Conservation (phyloP, 352 stramenopile genomes). For the Pythium insidiosum region DNA sequence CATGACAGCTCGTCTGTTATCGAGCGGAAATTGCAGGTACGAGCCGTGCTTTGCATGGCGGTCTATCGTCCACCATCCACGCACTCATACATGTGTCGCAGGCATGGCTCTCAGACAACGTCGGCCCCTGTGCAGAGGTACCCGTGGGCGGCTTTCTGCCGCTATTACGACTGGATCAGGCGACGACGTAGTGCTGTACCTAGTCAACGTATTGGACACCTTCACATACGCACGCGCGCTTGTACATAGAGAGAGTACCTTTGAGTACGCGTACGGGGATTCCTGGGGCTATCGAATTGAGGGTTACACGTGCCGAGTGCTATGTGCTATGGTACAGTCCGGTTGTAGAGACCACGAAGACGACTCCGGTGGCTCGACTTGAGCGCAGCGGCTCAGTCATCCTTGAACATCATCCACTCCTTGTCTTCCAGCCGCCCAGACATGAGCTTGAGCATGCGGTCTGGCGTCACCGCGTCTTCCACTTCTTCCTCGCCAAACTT, state of each 20-base stretch:
- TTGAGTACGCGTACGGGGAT: too few species aligned
- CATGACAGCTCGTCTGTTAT: constrained; percentile 41
- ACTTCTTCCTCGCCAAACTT: constrained; percentile 52
- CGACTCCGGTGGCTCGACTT: background rate
- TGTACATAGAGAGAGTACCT: too few species aligned
- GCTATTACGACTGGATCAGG: too few species aligned
- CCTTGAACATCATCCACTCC: constrained; percentile 73
- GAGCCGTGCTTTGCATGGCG: background rate
- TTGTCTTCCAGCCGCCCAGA: constrained; percentile 53
- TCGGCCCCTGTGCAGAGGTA: too few species aligned
- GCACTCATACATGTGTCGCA: constrained; percentile 6
- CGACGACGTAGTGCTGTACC: too few species aligned
- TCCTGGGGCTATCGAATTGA: too few species aligned
- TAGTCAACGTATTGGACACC: too few species aligned
- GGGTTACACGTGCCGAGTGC: too few species aligned
- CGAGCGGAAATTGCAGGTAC: constrained; percentile 48
- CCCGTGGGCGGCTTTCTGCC: too few species aligned
- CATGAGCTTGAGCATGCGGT: constrained; percentile 58
- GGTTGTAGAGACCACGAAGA: too few species aligned
- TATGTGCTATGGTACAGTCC: background rate
- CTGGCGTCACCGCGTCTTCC: constrained; percentile 31
- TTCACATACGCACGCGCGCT: too few species aligned
- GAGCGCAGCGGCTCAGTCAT: constrained; percentile 15
- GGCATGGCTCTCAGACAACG: constrained; percentile 36
- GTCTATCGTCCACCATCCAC: background rate